phyloP scores from a whole-genome alignment of 23 red algal species.

The Rhodosorus marinus region DNA sequence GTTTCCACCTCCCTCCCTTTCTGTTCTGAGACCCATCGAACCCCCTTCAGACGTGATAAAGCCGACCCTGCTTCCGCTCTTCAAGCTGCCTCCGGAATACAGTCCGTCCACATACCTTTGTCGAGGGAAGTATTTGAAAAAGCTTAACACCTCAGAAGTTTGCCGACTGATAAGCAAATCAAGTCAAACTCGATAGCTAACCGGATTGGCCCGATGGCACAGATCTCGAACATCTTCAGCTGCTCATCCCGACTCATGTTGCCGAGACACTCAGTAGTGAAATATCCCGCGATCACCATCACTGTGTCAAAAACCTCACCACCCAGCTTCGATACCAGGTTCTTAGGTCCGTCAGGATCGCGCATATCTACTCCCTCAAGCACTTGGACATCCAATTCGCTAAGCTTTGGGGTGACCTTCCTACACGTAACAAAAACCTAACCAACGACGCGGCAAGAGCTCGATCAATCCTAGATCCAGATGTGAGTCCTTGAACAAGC shows the following conservation, averaged over 20 bases:
- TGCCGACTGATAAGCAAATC: too few relatives aligned
- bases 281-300: not conserved
- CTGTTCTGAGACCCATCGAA: not conserved
- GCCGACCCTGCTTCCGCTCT: not conserved
- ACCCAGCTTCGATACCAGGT: not conserved
- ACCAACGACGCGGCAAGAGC: not conserved
- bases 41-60: conserved; percentile 1
- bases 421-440: not conserved
- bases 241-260: not conserved
- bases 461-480: too few relatives aligned
- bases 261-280: not conserved
- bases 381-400: not conserved
- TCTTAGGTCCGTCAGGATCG: not conserved
- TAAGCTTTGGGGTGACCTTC: conserved; percentile 1
- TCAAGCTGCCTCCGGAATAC: not conserved
- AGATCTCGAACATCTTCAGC: not conserved
- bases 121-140: too few relatives aligned
- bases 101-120: too few relatives aligned
- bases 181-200: not conserved
- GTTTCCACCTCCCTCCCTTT: conserved; percentile 4
- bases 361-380: not conserved
- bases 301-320: not conserved
- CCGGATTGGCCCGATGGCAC: not conserved
- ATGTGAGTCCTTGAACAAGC: too few relatives aligned
- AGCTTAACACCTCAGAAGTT: too few relatives aligned